Base-by-base conservation (phyloP, 768 basidiomycete genomes). In the Lactarius tabidus region DNA sequence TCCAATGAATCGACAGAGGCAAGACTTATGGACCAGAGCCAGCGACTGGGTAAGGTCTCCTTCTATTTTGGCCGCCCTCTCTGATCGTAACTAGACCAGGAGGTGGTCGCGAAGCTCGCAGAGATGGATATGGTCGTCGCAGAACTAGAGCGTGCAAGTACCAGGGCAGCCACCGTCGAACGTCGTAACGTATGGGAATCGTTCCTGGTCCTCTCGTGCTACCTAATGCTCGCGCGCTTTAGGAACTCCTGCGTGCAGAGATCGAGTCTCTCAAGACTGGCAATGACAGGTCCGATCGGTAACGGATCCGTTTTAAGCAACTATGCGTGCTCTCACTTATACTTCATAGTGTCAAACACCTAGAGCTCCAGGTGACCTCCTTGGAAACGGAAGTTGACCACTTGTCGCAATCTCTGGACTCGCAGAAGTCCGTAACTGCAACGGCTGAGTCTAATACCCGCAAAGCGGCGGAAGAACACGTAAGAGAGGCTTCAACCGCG, bases 231-330 rank as follows among this genome's bases (percentile, higher is more conserved):
- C 7, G 57, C 7, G 35, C 15, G 26, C 12, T 35, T 12, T 72
- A 95, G 93, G 97, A 98, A 79, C 82, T 93, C n/a, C 81, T 99
- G 20, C 87, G 96, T 14, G 94, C 95, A 26, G 95, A 98, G 75
- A 95, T 98, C 56, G 97, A 98, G 75, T 82, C 88, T 0, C 86
- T 95, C 57, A 87, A 91, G 60, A 89, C 86, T 57, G 95, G 91
- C 15, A 84, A 80, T 59, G 88, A 92, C 67, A 79, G 82, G 35
- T 86, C 86, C 12, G 87, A 87, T 58, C 77, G 82, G 93, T 94
- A 54, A 48, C 73, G n/a, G 6, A 31, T n/a, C 23, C 5, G 28
- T 38, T 45, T 33, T 31, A 8, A 14, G 18, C 18, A 64, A 9
- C 69, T 43, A 14, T 51, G 45, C 59, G 12, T 60, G 41, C 48